Evolutionary conservation across 108 stramenopile genomes (phyloP), one percentile per base, ranked within the genome.

Genomic region (Schizochytrium sp.): DNA sequence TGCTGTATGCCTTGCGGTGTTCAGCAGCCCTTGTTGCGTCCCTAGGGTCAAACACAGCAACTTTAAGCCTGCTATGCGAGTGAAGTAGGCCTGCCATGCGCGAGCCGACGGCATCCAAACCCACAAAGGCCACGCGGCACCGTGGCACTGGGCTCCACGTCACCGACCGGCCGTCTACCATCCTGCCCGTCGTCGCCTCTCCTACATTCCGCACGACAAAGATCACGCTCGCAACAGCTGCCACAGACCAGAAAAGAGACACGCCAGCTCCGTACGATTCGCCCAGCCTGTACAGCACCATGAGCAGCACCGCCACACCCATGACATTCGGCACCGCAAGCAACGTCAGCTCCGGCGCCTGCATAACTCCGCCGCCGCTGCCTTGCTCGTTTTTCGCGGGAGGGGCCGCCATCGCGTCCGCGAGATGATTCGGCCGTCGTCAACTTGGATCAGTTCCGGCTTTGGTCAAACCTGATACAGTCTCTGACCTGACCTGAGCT

Each of bases 301-400:
- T 55, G 50, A 53, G 50, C 50, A 83, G 47, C 45, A 83, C 53
- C 10, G 28, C 28, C 38, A 8, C 76, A 3, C 76, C 76, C 45
- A 83, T 46, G 12, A 83, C 76, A 83, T 83, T 83, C 28, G 76
- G 76, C 15, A 83, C 5, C 45, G 76, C 76, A 38, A 83, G 76
- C 13, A 55, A 10, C 1, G 53, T 83, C 17, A 83, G 53, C 76
- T 83, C 76, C 47, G 64, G 64, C 12, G 64, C 64, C 10, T 69
- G 40, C 64, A 15, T 69, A 7, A 69, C 28, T n/a, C 59, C 59
- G 1, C 19, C 19, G 19, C 19, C 59, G 59, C 19, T n/a, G 28
- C 28, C 28, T 28, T 28, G 28, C 59, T n/a, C 59, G 2, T n/a
- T n/a, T 60, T 60, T 60, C 19, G 17, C 59, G 59, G 59, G 28